Evolutionary conservation across 2,329 filamentous ascomycete species (phyloP).

Genomic region (Thielaviopsis musarum): DNA sequence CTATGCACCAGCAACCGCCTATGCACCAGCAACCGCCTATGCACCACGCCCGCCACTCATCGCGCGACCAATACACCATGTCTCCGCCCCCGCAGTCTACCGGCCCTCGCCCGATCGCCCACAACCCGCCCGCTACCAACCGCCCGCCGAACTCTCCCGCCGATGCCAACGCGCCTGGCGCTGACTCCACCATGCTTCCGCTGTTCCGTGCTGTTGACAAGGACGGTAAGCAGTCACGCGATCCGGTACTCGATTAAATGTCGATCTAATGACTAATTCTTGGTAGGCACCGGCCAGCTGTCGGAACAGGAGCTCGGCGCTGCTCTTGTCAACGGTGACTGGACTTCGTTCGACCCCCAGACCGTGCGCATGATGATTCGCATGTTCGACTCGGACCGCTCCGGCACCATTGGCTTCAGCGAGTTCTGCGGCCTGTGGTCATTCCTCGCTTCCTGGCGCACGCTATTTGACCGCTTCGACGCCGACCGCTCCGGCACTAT

Average conservation of each 20-base stretch:
- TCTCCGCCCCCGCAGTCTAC: slow-evolving; percentile 32
- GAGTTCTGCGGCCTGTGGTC: slow-evolving; percentile 96
- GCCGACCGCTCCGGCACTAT: slow-evolving; percentile 76
- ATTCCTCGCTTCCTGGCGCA: slow-evolving; percentile 86
- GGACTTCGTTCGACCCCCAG: slow-evolving; percentile 79
- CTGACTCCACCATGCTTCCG: slow-evolving; percentile 61
- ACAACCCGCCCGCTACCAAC: slow-evolving; percentile 37
- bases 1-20: no score
- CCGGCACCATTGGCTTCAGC: slow-evolving; percentile 78
- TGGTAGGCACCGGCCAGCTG: slow-evolving; percentile 55
- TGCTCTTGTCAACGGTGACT: slow-evolving; percentile 92
- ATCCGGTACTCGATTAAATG: neutral
- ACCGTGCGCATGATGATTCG: slow-evolving; percentile 98
- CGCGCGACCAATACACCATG: slow-evolving; percentile 23
- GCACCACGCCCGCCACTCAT: slow-evolving; percentile 14
- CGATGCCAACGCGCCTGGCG: slow-evolving; percentile 26
- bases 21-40: slow-evolving; percentile 7
- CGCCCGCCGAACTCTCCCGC: slow-evolving; percentile 50
- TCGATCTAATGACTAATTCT: neutral
- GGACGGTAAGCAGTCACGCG: slow-evolving; percentile 33
- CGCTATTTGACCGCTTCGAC: slow-evolving; percentile 90
- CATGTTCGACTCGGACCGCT: slow-evolving; percentile 93
- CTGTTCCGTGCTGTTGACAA: slow-evolving; percentile 87
- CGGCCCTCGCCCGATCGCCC: slow-evolving; percentile 24
- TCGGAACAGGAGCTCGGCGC: slow-evolving; percentile 75